Evolutionary conservation across 1,284 basidiomycete genomes (phyloP), one percentile per base, ranked within the genome.

Genomic region (Meripilus lineatus): DNA sequence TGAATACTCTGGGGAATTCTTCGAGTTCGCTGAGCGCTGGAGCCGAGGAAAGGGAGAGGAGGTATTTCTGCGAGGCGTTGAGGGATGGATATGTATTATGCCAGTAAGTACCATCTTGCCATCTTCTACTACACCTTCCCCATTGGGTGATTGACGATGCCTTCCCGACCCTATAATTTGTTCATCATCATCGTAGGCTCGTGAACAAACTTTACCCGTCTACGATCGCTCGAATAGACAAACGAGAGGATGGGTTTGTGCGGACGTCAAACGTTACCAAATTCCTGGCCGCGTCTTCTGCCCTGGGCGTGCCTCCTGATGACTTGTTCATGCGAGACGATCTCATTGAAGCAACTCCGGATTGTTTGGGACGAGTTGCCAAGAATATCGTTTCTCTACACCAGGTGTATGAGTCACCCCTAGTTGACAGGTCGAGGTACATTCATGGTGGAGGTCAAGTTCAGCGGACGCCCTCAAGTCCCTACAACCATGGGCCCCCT

Each of bases 31-130:
- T 70, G 45, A 79, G 68, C 58, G 67, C 58, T 46, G 72, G 66
- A 38, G 80, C 81, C 24, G 88, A 88, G 61, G 86, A 89, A 52
- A 70, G 81, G 52, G 89, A 93, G 63, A 65, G 77, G 50, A 75
- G 71, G 46, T 62, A 79, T 26, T 92, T 93, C 57, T 72, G 73
- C 37, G 85, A 89, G 46, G 81, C 85, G 1, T 60, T 93, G 48
- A 68, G 79, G 53, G 91, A 94, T 68, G 91, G 91, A 2, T 86
- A 84, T 60, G 76, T 93, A 22, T 73, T 94, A 18, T 93, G 89
- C 78, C 83, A 89, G 90, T 92, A 59, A 68, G 83, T 81, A 42
- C 50, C 37, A 53, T 35, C 38, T 24, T 44, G 33, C 51, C 41
- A 33, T 48, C 22, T 42, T 51, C 39, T 41, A 45, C 11, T 42